Conservation (phyloP, 306 rosid genomes). For the Fagus crenata region DNA sequence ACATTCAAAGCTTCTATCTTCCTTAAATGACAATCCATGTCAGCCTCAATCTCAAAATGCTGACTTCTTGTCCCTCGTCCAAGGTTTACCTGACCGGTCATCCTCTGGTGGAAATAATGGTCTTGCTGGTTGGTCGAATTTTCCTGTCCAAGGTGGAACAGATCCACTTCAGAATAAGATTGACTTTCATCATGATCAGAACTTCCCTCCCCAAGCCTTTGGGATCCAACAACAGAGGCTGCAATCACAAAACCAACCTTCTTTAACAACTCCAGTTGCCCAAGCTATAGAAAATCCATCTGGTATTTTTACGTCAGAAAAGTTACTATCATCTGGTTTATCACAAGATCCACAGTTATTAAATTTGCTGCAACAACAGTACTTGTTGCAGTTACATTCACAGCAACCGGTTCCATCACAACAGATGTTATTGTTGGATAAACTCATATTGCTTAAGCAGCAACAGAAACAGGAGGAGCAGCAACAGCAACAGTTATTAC, state of each 20-base stretch:
- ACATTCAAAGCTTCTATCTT: slow-evolving; percentile 55
- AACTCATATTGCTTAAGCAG: slow-evolving; percentile 70
- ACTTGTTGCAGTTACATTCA: slow-evolving; percentile 74
- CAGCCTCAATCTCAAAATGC: slow-evolving; percentile 65
- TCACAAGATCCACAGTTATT: slow-evolving; percentile 80
- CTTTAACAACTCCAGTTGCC: slow-evolving; percentile 50
- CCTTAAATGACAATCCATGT: slow-evolving; percentile 51
- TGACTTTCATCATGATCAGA: slow-evolving; percentile 64
- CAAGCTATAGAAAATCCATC: slow-evolving; percentile 64
- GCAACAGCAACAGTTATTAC: slow-evolving; percentile 49
- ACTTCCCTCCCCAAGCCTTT: slow-evolving; percentile 56
- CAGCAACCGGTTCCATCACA: slow-evolving; percentile 68
- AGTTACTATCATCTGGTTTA: slow-evolving; percentile 63
- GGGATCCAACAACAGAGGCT: slow-evolving; percentile 78
- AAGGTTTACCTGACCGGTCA: slow-evolving; percentile 65
- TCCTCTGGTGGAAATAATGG: slow-evolving; percentile 52
- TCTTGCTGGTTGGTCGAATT: slow-evolving; percentile 69
- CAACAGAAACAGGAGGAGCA: slow-evolving; percentile 89
- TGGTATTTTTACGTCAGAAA: slow-evolving; percentile 57
- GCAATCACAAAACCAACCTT: slow-evolving; percentile 59
- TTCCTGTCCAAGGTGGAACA: slow-evolving; percentile 54
- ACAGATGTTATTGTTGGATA: slow-evolving; percentile 71
- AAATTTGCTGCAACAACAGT: slow-evolving; percentile 80
- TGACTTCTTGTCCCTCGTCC: slow-evolving; percentile 63
- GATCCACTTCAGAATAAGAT: slow-evolving; percentile 63